Evolutionary conservation across 2,329 filamentous ascomycete species (phyloP), one percentile per base, ranked within the genome.

Genomic region (Diaporthe vaccinii): DNA sequence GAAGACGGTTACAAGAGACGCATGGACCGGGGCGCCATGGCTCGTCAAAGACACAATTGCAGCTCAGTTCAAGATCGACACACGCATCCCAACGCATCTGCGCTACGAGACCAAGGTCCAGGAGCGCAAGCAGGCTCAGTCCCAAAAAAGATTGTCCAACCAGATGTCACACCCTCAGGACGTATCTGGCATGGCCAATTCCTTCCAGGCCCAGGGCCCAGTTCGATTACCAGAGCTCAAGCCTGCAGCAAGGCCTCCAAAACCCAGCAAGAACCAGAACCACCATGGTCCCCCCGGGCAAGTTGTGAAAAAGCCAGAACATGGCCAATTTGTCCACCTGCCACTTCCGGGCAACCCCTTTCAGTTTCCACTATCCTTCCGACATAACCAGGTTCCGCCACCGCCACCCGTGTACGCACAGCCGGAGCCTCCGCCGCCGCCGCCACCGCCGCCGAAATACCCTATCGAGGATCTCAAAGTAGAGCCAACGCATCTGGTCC

Each of bases 1-100:
- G 82, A 96, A 97, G 84, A 97, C 95, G 0, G 93, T 98, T n/a
- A 93, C 93, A 2, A 89, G 96, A 76, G 97, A 98, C 81, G 91
- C 95, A 5, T 98, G 96, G 95, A 96, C 92, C 76, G 96, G 96
- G n/a, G 97, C 97, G 0, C 96, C 97, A 0, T 99, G 97, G 97
- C 87, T 98, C 73, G 96, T 98, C 25, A 98, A 97, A 85, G 90
- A 93, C 49, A 92, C 95, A 72, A 92, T 98, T 75, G 97, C 97
- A 1, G 91, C 91, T 61, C 90, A 93, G 77, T 98, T 97, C 83
- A 93, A 95, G 77, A 97, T 99, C 77, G 93, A 95, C 76, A 95
- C 92, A n/a, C 92, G 95, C 72, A 91, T 98, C 17, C 97, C 97
- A 9, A 90, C 92, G 70, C 93, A 97, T 80, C 87, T 98, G 22